Base-by-base conservation (phyloP, 1,284 basidiomycete species). In the Heliocybe sulcata region DNA sequence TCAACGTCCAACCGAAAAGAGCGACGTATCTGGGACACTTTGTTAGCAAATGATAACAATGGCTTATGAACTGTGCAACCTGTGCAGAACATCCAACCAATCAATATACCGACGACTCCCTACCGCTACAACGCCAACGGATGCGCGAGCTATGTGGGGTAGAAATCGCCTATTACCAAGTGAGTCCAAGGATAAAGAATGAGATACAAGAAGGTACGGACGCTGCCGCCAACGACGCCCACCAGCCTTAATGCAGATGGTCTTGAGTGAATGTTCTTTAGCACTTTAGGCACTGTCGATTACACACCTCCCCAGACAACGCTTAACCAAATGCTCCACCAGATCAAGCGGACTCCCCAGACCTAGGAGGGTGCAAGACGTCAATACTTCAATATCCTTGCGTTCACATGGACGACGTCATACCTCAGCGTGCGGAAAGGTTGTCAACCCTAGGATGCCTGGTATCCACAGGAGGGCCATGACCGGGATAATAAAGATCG, bases 311-410 rank as follows among this genome's bases (percentile, higher is more conserved):
- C 79, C 92, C 92, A 94, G 27, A 82, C 72, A 38, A 92, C 79
- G 38, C 77, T 82, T 42, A 94, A 73, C 90, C 91, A 95, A 57
- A 93, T 84, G 55, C 89, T 92, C 92, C 92, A 96, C 82, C 84
- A 94, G 10, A 91, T 55, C 42, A 92, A 70, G 54, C 74, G 76
- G 11, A 88, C 80, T 9, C 75, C 73, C 81, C 80, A 85, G 19
- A 84, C 68, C 79, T 81, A 26, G 11, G 47, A 26, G 10, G 25
- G 22, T 8, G 4, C 11, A 25, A 45, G 16, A 56, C 19, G 35
- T 49, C 3, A 33, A 51, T 48, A 12, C 25, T 45, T 23, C 35
- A 49, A 45, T 56, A 6, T 53, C 22, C 6, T 20, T 10, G n/a
- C n/a, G n/a, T n/a, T n/a, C 23, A 47, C 48, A 49, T 27, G 51